Evolutionary conservation across 768 basidiomycete species (phyloP).

Genomic region (Scleroderma citrinum): DNA sequence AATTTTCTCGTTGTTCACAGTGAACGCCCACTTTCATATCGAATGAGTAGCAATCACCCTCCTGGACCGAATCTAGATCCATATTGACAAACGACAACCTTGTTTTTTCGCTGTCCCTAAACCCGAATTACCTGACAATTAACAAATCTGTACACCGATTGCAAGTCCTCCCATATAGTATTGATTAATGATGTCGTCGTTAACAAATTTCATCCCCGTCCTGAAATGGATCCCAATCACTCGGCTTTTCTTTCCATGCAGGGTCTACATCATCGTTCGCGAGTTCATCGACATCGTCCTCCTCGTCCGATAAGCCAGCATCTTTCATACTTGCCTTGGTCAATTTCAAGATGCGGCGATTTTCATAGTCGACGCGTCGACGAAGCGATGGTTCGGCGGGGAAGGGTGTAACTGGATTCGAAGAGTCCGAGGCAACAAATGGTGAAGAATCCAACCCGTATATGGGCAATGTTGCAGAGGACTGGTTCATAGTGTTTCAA

Average conservation of each 20-base stretch:
- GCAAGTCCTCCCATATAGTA: too few species aligned
- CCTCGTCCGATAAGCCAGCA: slow-evolving; percentile 19
- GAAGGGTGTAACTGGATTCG: slow-evolving; percentile 27
- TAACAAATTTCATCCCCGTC: slow-evolving; percentile 22
- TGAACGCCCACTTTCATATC: too few species aligned
- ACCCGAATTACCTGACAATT: too few species aligned
- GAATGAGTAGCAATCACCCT: too few species aligned
- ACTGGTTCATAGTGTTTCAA: slow-evolving; percentile 7
- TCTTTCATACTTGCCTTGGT: slow-evolving; percentile 26
- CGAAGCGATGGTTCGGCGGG: slow-evolving; percentile 21
- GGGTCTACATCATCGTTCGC: slow-evolving; percentile 11
- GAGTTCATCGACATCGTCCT: slow-evolving; percentile 17
- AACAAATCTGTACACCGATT: too few species aligned
- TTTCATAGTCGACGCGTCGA: slow-evolving; percentile 27
- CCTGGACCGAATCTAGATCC: too few species aligned
- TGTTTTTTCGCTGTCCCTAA: too few species aligned
- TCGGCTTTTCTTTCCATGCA: slow-evolving; percentile 24
- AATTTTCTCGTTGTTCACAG: too few species aligned
- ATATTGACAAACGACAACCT: too few species aligned
- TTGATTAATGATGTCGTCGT: neutral
- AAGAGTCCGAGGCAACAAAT: slow-evolving; percentile 14
- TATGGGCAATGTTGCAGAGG: slow-evolving; percentile 22
- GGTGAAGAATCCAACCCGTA: slow-evolving; percentile 22
- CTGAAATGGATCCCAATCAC: slow-evolving; percentile 26
- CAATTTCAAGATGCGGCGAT: slow-evolving; percentile 22